Evolutionary conservation across 2,329 filamentous ascomycete species (phyloP), one percentile per base, ranked within the genome.

Genomic region (Endocalyx cinctus): DNA sequence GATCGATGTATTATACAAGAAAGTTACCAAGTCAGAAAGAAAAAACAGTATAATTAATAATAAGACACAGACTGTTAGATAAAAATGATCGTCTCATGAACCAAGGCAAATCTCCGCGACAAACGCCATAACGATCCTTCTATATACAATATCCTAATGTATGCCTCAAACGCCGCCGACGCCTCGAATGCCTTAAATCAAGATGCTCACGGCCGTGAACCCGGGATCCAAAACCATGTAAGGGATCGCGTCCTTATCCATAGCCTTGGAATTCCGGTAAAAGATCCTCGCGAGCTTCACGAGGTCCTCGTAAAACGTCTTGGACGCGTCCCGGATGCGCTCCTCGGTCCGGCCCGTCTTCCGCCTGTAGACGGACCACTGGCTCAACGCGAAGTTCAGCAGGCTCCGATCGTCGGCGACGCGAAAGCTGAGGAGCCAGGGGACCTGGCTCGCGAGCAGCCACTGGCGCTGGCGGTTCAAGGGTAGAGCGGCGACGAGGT

Each of bases 361-460:
- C 8, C n/a, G 8, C 20, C n/a, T 23, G 20, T 23, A 8, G 20
- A 23, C 20, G 20, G 8, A 8, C 8, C n/a, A 23, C 20, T 8
- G 20, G 8, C 8, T 8, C 20, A 8, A 8, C 8, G 20, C 20
- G 20, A 8, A 23, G 8, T 8, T 23, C 8, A 23, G 8, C 20
- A 23, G 20, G 20, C n/a, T 23, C 8, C n/a, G n/a, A 8, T n/a
- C 8, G 20, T n/a, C n/a, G 8, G 8, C 20, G 20, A 23, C 20
- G 27, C 26, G 31, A 50, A 62, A 67, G 38, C 61, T 67, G 7
- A 70, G 54, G 1, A 72, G 52, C 48, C 62, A 63, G 1, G 68
- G 67, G 1, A 72, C 42, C 28, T 70, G 65, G 1, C 60, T 57
- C 1, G 63, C 50, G 1, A 72, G 52, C 5, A 72, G 48, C 67